These are phyloP conservation scores for Luzula sylvatica DNA, from an alignment of 176 grass and related monocot species.

Conservation along the genomic window DNA sequence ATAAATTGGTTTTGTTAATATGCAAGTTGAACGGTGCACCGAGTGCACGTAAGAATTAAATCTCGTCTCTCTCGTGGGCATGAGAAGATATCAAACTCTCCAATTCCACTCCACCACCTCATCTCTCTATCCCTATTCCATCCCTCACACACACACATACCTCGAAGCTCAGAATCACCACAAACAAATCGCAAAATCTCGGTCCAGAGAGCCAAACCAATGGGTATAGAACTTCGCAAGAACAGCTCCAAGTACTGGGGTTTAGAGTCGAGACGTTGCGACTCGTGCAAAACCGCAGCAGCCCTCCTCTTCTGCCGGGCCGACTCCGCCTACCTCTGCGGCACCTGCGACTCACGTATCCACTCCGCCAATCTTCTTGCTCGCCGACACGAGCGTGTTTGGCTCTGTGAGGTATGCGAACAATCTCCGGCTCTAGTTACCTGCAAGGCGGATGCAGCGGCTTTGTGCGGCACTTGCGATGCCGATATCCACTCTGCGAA, in stretches of 20 bases:
- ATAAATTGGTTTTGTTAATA: too few species aligned
- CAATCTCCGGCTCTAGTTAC: conserved; percentile 57
- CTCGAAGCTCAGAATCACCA: not conserved
- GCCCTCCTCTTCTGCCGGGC: not conserved
- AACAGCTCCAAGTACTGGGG: conserved; percentile 21
- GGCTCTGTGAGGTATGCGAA: conserved; percentile 88
- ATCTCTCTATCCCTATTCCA: not conserved
- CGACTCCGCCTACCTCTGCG: conserved; percentile 7
- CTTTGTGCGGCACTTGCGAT: not conserved
- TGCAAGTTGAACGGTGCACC: conserved; percentile 7
- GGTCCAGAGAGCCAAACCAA: not conserved
- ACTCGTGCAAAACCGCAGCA: conserved; percentile 5
- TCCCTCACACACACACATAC: too few species aligned
- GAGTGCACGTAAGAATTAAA: not conserved
- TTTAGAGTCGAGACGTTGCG: conserved; percentile 31
- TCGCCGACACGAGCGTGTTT: not conserved
- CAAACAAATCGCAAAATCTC: not conserved
- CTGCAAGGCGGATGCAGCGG: conserved; percentile 89
- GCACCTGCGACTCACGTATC: not conserved
- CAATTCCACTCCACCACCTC: conserved; percentile 7
- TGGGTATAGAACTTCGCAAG: conserved; percentile 15
- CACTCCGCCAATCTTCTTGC: conserved; percentile 14
- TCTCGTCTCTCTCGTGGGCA: not conserved
- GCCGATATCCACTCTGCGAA: conserved; percentile 27
- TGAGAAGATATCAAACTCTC: conserved; percentile 17